phyloP scores from a whole-genome alignment of 192 early-diverging fungal species.

The Oehlia diaphana region DNA sequence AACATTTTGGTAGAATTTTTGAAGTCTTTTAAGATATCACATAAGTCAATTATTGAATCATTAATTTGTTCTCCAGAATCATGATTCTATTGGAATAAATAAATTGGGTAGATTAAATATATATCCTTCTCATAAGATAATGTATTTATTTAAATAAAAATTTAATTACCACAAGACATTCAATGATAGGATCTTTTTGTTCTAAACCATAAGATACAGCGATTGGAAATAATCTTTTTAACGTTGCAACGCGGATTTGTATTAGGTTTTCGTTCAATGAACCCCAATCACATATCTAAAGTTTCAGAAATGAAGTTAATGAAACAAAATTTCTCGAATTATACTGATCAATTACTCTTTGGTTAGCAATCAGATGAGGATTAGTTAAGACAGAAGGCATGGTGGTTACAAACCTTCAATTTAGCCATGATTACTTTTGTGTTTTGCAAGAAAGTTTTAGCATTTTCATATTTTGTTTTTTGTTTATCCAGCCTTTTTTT shows the following conservation, averaged over 20 bases:
- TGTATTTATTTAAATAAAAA: neutral
- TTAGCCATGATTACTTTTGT: conserved; percentile 16
- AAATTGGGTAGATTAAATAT: neutral
- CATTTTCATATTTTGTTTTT: conserved; percentile 16
- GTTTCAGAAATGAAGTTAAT: too few relatives aligned
- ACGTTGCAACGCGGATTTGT: neutral
- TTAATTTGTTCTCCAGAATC: conserved; percentile 4
- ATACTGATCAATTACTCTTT: too few relatives aligned
- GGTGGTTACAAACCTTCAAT: neutral
- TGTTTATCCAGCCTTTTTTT: neutral
- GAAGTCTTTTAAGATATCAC: neutral
- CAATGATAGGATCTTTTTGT: neutral
- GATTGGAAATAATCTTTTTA: neutral
- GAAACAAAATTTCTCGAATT: too few relatives aligned
- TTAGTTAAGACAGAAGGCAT: too few relatives aligned
- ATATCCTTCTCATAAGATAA: too few relatives aligned
- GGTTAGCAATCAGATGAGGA: too few relatives aligned
- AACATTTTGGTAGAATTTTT: neutral
- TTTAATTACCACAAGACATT: neutral
- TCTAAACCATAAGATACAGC: conserved; percentile 25
- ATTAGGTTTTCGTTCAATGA: conserved; percentile 8
- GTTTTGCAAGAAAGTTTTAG: conserved; percentile 3
- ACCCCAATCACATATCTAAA: conserved; percentile 29
- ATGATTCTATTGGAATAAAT: neutral
- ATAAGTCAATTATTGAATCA: neutral